Evolutionary conservation across 2,329 filamentous ascomycete genomes (phyloP).

Genomic region (Xylaria sp.): DNA sequence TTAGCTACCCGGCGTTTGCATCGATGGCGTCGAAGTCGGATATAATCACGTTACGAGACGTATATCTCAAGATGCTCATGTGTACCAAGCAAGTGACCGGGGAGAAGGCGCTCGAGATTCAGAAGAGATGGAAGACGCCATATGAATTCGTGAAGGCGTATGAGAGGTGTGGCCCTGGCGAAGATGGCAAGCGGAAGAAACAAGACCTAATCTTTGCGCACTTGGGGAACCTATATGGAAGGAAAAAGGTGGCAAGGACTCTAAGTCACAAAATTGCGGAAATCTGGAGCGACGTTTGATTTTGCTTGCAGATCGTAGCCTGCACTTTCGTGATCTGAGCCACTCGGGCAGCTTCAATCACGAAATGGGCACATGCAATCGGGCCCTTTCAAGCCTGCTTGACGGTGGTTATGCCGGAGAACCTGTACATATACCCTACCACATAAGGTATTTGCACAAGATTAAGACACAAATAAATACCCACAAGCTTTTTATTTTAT

Average conservation of each 20-base stretch:
- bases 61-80: constrained; percentile 89
- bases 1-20: constrained; percentile 78
- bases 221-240: constrained; percentile 69
- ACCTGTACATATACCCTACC: background rate
- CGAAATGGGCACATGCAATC: background rate
- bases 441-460: constrained; percentile 2
- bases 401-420: too few species aligned
- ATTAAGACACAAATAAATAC: constrained; percentile 1
- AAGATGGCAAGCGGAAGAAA: constrained; percentile 65
- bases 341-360: background rate
- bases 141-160: constrained; percentile 77
- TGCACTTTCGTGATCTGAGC: background rate
- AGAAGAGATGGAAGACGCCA: constrained; percentile 81
- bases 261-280: constrained; percentile 78
- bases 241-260: constrained; percentile 73
- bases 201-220: constrained; percentile 68
- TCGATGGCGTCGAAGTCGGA: constrained; percentile 80
- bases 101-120: constrained; percentile 83
- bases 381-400: background rate
- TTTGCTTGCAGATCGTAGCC: background rate
- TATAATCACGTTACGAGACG: constrained; percentile 76
- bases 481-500: background rate
- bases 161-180: constrained; percentile 62
- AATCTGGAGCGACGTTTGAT: constrained; percentile 69
- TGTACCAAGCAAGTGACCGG: constrained; percentile 79